phyloP scores from a whole-genome alignment of 2,329 filamentous ascomycete genomes.

The Zasmidium angulare region DNA sequence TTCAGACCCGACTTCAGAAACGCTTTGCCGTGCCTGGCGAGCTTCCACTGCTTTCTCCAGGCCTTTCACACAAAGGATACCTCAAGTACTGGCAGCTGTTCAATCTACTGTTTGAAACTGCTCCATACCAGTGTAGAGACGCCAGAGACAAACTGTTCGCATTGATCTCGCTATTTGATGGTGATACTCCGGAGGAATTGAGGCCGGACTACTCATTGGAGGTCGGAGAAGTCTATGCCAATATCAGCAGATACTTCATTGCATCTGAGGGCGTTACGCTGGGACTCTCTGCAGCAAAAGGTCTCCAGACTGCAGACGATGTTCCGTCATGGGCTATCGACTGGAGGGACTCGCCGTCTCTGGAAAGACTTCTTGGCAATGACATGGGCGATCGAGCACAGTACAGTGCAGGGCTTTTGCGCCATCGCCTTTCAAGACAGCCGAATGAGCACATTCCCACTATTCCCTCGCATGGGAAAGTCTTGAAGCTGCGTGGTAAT shows the following conservation, averaged over 20 bases:
- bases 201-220: not conserved
- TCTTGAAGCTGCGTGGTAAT: no score
- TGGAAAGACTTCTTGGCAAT: not conserved
- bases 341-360: not conserved
- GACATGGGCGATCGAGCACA: not conserved
- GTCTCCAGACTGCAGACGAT: not conserved
- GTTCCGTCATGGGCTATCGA: not conserved
- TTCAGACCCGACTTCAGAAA: not conserved
- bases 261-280: not conserved
- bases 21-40: not conserved
- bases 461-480: no score
- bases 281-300: not conserved
- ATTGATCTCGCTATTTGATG: not conserved
- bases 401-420: not conserved
- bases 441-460: no score
- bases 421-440: no score
- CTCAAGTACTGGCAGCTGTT: not conserved
- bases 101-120: not conserved
- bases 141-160: not conserved
- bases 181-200: not conserved
- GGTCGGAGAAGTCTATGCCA: not conserved
- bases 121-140: not conserved
- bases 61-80: not conserved
- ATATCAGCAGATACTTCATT: not conserved
- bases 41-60: no score